A percentile compares a stretch with the other conserved stretches of the same genome.
Conservation (phyloP, 495 filamentous ascomycete genomes). For the Aspergillus carlsbadensis region DNA sequence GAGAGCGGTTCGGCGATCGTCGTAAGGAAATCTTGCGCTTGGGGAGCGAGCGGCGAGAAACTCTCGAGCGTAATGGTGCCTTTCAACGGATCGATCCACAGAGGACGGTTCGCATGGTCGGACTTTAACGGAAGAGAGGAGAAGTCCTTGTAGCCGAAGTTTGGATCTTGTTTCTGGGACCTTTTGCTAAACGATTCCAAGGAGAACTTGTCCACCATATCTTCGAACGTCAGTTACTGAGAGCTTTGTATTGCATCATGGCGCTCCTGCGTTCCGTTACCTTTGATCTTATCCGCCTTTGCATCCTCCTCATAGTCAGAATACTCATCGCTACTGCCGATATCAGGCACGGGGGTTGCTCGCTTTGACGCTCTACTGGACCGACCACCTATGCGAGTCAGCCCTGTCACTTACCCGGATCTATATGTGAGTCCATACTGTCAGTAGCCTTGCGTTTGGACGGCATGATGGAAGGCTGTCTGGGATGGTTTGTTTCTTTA, state of each 20-base stretch:
- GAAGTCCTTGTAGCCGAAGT: conserved; percentile 75
- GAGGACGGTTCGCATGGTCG: conserved; percentile 82
- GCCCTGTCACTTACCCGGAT: conserved; percentile 22
- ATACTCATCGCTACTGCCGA: conserved; percentile 68
- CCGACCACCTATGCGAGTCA: conserved; percentile 49
- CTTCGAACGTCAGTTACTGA: conserved; percentile 31
- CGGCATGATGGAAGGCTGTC: conserved; percentile 53
- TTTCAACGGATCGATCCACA: conserved; percentile 86
- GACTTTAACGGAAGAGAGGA: conserved; percentile 77
- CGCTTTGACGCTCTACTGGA: conserved; percentile 61
- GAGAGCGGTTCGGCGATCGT: conserved; percentile 93
- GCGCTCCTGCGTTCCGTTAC: conserved; percentile 47
- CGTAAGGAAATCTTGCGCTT: conserved; percentile 92
- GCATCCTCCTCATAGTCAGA: conserved; percentile 58
- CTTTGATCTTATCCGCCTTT: conserved; percentile 44
- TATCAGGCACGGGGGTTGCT: conserved; percentile 66
- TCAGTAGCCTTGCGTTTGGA: conserved; percentile 75
- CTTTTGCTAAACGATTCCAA: conserved; percentile 51
- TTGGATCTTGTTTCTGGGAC: conserved; percentile 43
- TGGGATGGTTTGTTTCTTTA: conserved; percentile 6
- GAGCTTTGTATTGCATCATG: neutral
- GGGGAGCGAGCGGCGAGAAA: conserved; percentile 78
- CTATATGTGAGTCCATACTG: conserved; percentile 36
- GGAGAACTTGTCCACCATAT: conserved; percentile 68
- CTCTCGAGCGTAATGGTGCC: conserved; percentile 93